phyloP scores from a whole-genome alignment of 2,329 filamentous ascomycete genomes.

The Nothophoma quercina region DNA sequence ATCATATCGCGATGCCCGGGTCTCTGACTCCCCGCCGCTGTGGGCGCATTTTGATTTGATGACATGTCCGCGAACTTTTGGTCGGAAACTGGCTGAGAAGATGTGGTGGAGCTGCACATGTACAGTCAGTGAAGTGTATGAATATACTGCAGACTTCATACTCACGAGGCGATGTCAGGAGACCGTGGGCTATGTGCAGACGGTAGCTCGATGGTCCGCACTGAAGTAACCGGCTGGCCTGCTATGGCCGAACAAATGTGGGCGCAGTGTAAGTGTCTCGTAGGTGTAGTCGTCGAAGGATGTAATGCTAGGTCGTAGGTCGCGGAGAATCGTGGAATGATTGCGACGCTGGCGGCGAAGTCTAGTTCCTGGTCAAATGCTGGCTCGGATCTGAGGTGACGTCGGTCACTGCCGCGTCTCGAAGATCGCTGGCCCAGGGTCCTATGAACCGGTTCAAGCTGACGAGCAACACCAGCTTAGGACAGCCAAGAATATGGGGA shows the following conservation, averaged over 20 bases:
- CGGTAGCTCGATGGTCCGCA: conserved; percentile 36
- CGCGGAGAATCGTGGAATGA: neutral
- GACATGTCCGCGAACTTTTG: conserved; percentile 29
- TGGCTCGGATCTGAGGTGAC: conserved; percentile 34
- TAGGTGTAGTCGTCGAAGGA: neutral
- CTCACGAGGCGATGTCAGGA: conserved; percentile 29
- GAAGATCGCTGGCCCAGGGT: conserved; percentile 30
- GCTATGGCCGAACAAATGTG: conserved; percentile 27
- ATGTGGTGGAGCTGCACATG: conserved; percentile 5
- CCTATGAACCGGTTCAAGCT: conserved; percentile 25
- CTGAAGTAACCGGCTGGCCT: conserved; percentile 19
- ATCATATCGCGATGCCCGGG: conserved; percentile 69
- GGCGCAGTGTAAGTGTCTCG: neutral
- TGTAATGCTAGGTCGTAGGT: neutral
- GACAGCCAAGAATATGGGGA: neutral
- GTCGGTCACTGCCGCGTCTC: conserved; percentile 28
- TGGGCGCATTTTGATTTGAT: conserved; percentile 20
- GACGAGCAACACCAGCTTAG: neutral
- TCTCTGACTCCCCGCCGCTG: conserved; percentile 18
- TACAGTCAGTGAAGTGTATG: conserved; percentile 10
- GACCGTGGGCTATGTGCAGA: conserved; percentile 12
- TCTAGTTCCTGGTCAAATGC: conserved; percentile 25
- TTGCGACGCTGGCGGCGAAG: conserved; percentile 30
- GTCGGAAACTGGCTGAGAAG: conserved; percentile 3
- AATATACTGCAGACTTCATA: too few species aligned